These are phyloP conservation scores for Elaeagnus macrophylla DNA, from an alignment of 306 rosid species.

Conservation along the genomic window DNA sequence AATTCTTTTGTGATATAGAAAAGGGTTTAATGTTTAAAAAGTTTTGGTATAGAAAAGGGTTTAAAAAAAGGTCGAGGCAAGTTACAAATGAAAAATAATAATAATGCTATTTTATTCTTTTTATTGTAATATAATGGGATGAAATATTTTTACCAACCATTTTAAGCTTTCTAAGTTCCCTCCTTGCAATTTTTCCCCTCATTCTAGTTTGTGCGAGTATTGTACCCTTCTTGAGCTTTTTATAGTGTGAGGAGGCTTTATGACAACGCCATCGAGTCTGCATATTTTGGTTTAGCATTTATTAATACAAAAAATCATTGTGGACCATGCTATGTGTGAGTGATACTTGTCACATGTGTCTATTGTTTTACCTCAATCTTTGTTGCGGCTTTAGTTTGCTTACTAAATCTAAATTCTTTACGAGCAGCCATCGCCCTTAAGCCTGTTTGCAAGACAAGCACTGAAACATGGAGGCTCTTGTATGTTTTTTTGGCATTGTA, in stretches of 20 bases:
- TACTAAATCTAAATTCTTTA: constrained; percentile 61
- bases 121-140: no score
- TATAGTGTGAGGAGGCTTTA: constrained; percentile 56
- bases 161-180: constrained; percentile 89
- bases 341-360: not conserved
- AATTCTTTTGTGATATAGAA: no score
- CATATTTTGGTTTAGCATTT: constrained; percentile 18
- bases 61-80: no score
- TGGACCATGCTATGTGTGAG: constrained; percentile 12
- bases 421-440: constrained; percentile 75
- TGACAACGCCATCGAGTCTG: constrained; percentile 92
- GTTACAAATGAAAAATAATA: no score
- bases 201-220: constrained; percentile 66
- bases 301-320: constrained; percentile 5
- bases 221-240: constrained; percentile 74
- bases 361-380: constrained; percentile 54
- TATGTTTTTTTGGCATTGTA: constrained; percentile 51
- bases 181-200: constrained; percentile 68
- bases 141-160: constrained; percentile 37
- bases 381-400: constrained; percentile 66
- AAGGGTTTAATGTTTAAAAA: no score
- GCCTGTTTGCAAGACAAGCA: constrained; percentile 71
- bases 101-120: no score
- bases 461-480: constrained; percentile 47
- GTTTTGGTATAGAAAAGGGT: no score